A percentile compares a stretch with the other conserved stretches of the same genome.
Evolutionary conservation across 139 green algal genomes (phyloP).

Genomic region (Volvox reticuliferus): DNA sequence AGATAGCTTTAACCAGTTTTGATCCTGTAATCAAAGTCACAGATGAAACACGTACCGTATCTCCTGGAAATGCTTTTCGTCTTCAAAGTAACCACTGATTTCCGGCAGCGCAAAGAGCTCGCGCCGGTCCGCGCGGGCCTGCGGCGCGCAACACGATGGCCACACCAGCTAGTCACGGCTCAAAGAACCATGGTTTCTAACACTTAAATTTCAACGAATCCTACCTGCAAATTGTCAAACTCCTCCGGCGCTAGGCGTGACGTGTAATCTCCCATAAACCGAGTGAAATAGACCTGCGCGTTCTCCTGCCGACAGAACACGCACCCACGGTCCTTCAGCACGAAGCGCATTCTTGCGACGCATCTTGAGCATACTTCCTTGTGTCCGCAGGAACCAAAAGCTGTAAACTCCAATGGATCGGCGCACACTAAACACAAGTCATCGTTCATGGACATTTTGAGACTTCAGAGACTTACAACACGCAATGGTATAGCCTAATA

Average conservation of each 20-base stretch:
- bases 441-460: slow-evolving; percentile 47
- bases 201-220: background rate
- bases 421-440: slow-evolving; percentile 90
- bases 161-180: background rate
- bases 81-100: slow-evolving; percentile 92
- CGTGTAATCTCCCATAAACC: slow-evolving; percentile 85
- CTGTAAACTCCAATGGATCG: slow-evolving; percentile 87
- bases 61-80: slow-evolving; percentile 81
- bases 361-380: slow-evolving; percentile 86
- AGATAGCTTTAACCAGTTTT: background rate
- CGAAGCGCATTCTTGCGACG: slow-evolving; percentile 84
- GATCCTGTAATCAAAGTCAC: background rate
- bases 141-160: background rate
- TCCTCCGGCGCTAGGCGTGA: slow-evolving; percentile 63
- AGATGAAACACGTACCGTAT: slow-evolving; percentile 67
- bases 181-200: background rate
- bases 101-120: slow-evolving; percentile 71
- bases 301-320: slow-evolving; percentile 86
- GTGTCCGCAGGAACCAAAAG: slow-evolving; percentile 88
- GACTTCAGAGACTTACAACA: background rate
- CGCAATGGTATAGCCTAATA: background rate
- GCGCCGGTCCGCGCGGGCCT: slow-evolving; percentile 56
- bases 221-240: slow-evolving; percentile 74
- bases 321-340: slow-evolving; percentile 90
- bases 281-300: slow-evolving; percentile 78